phyloP scores from a whole-genome alignment of 345 rosid species.

The Theobroma cacao region DNA sequence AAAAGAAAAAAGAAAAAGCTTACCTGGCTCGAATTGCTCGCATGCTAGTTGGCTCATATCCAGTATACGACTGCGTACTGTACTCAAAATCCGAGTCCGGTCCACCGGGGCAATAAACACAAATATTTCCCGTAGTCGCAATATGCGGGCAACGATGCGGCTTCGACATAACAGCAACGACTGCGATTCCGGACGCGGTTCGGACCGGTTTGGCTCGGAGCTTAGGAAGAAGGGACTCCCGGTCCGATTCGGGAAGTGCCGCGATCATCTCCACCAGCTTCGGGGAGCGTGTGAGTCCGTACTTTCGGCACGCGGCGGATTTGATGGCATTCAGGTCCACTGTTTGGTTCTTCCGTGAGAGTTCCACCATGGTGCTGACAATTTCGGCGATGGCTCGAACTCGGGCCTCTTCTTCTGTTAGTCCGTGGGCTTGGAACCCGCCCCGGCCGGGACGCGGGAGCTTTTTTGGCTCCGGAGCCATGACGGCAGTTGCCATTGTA shows the following conservation, averaged over 20 bases:
- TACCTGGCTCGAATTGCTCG: slow-evolving; percentile 99
- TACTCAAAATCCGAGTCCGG: slow-evolving; percentile 99
- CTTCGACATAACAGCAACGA: slow-evolving; percentile 98
- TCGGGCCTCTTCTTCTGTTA: slow-evolving; percentile 93
- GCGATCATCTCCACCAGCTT: slow-evolving; percentile 99
- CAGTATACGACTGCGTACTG: slow-evolving; percentile 98
- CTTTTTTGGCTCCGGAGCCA: slow-evolving; percentile 49
- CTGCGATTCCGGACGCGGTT: slow-evolving; percentile 97
- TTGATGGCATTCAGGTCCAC: slow-evolving; percentile 98
- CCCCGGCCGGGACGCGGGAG: slow-evolving; percentile 87
- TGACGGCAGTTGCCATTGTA: slow-evolving; percentile 62
- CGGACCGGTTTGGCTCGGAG: slow-evolving; percentile 97
- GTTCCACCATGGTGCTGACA: slow-evolving; percentile 87
- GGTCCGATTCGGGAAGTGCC: slow-evolving; percentile 89
- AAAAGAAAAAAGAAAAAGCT: slow-evolving; percentile 5
- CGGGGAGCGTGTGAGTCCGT: slow-evolving; percentile 89
- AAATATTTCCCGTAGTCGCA: slow-evolving; percentile 94
- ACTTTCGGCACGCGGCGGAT: slow-evolving; percentile 91
- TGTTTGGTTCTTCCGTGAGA: slow-evolving; percentile 85
- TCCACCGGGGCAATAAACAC: slow-evolving; percentile 97
- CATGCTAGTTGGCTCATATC: slow-evolving; percentile 99
- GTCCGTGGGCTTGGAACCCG: slow-evolving; percentile 76
- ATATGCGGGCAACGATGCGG: slow-evolving; percentile 98
- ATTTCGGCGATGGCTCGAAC: slow-evolving; percentile 93
- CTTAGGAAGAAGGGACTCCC: slow-evolving; percentile 86